These are phyloP conservation scores for Picocystis salinarum DNA, from an alignment of 139 green algal genomes.

Conservation along the genomic window DNA sequence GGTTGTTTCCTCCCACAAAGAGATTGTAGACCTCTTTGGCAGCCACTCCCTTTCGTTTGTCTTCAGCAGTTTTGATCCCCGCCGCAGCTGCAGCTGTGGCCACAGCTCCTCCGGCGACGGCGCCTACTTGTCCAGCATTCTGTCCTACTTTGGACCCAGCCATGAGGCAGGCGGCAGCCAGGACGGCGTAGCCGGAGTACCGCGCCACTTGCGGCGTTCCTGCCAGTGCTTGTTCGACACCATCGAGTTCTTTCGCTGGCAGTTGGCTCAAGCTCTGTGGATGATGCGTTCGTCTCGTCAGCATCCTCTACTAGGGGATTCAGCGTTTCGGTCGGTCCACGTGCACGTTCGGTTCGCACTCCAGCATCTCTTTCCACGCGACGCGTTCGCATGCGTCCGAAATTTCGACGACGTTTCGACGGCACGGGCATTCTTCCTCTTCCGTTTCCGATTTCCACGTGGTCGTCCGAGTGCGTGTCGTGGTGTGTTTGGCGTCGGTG, in stretches of 20 bases:
- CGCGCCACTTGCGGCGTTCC: not conserved
- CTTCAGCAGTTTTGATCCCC: constrained; percentile 1
- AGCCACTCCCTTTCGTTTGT: not conserved
- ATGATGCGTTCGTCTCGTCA: too few species aligned
- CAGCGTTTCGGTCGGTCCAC: too few species aligned
- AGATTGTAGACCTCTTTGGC: constrained; percentile 1
- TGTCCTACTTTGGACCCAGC: not conserved
- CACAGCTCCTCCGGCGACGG: not conserved
- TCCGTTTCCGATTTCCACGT: too few species aligned
- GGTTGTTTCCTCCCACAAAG: not conserved
- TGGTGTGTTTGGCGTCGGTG: too few species aligned
- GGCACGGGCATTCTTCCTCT: too few species aligned
- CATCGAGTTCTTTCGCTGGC: not conserved
- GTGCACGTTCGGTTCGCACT: too few species aligned
- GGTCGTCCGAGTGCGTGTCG: too few species aligned
- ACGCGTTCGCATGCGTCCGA: too few species aligned
- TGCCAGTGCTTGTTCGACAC: not conserved
- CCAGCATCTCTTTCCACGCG: too few species aligned
- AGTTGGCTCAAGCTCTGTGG: too few species aligned
- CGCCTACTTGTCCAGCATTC: not conserved
- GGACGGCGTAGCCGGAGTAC: not conserved
- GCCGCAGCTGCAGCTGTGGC: not conserved
- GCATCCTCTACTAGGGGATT: too few species aligned
- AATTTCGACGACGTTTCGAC: too few species aligned
- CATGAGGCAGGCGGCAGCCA: not conserved